Conservation (phyloP, 352 stramenopile genomes). For the Phytophthora aleatoria region DNA sequence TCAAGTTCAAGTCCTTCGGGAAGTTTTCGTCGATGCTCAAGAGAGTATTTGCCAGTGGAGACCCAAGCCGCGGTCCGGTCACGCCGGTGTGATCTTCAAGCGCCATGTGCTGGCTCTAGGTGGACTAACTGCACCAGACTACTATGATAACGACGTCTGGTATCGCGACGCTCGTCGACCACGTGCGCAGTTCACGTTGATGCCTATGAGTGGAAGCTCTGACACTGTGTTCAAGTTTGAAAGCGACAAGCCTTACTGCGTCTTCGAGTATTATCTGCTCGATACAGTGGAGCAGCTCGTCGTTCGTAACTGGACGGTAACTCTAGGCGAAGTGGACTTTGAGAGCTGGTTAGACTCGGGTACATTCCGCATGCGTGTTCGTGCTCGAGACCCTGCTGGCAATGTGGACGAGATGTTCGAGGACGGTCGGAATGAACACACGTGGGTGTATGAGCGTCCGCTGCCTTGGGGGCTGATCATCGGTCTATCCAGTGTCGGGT, state of each 20-base stretch:
- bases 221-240: conserved; percentile 89
- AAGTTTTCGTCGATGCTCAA: conserved; percentile 71
- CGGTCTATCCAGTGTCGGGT: conserved; percentile 64
- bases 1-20: conserved; percentile 63
- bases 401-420: conserved; percentile 91
- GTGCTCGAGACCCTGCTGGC: conserved; percentile 89
- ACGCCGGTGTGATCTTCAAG: conserved; percentile 76
- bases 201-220: conserved; percentile 54
- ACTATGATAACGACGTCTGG: conserved; percentile 89
- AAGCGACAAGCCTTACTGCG: conserved; percentile 85
- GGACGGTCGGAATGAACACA: conserved; percentile 88
- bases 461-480: conserved; percentile 92
- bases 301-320: conserved; percentile 75
- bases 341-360: conserved; percentile 74
- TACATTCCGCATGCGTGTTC: conserved; percentile 91
- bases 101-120: conserved; percentile 78
- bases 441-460: conserved; percentile 91
- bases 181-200: conserved; percentile 54
- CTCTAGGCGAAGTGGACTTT: conserved; percentile 50
- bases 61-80: conserved; percentile 62
- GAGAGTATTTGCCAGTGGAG: conserved; percentile 70
- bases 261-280: conserved; percentile 94
- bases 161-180: conserved; percentile 69
- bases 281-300: conserved; percentile 87
- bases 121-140: conserved; percentile 61